phyloP scores from a whole-genome alignment of 768 basidiomycete genomes.

The Hydnomerulius pinastri region DNA sequence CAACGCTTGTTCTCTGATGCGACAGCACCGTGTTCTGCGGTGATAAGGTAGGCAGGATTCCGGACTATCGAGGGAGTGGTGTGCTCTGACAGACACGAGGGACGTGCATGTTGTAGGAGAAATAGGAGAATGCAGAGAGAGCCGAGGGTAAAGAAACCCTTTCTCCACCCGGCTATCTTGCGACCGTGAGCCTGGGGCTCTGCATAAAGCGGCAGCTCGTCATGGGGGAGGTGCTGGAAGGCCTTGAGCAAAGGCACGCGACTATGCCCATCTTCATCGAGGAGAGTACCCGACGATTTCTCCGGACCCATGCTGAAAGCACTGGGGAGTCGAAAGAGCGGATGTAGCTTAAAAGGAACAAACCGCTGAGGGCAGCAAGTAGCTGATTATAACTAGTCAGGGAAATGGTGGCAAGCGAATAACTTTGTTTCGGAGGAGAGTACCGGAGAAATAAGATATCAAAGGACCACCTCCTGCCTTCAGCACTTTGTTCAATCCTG shows the following conservation, averaged over 20 bases:
- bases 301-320: too few species aligned
- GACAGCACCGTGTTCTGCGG: slow-evolving; percentile 80
- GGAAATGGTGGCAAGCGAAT: too few species aligned
- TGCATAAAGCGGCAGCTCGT: slow-evolving; percentile 22
- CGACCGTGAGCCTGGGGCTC: neutral
- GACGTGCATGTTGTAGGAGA: slow-evolving; percentile 2
- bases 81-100: neutral
- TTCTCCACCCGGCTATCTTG: slow-evolving; percentile 13
- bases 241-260: neutral
- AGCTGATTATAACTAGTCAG: too few species aligned
- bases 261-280: slow-evolving; percentile 3
- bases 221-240: neutral
- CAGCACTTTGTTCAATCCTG: too few species aligned
- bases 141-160: slow-evolving; percentile 4
- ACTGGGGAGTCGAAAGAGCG: too few species aligned
- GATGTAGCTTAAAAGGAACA: too few species aligned
- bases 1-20: slow-evolving; percentile 87
- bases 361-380: too few species aligned
- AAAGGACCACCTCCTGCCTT: too few species aligned
- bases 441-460: too few species aligned
- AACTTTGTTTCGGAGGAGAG: too few species aligned
- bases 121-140: slow-evolving; percentile 16
- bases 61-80: slow-evolving; percentile 15
- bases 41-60: slow-evolving; percentile 59
- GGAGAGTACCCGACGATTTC: too few species aligned